Base-by-base conservation (phyloP, 805 yeast genomes). In the Kodamaea fukazawae region DNA sequence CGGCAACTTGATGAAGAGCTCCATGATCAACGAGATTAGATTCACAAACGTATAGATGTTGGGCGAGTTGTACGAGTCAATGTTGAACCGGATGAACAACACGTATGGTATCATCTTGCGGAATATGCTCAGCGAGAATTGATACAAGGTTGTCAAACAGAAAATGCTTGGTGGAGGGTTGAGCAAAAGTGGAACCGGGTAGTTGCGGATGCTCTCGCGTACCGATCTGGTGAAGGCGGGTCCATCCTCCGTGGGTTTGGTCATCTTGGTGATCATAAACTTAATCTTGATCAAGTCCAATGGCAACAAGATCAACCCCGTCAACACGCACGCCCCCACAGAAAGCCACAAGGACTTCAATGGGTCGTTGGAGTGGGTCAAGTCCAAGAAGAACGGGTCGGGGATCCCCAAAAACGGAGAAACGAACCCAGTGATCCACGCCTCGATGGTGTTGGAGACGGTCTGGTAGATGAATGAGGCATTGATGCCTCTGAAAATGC, bases 351-450 rank as follows among this genome's bases (percentile, higher is more conserved):
- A 65, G n/a, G 91, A 79, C 37, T 75, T 67, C 34, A 77, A 62
- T 1, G 95, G 88, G 45, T 83, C 88, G 3, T 89, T 78, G 8
- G 93, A 83, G 53, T 86, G 93, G 14, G 86, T 73, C 36, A 85
- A 73, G 47, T 87, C 96, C 49, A 88, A 81, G 57, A 88, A 83
- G 45, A 81, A 79, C 2, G 96, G 96, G 57, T 90, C 97, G 0
- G 96, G 96, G 22, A 88, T 78, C 13, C 85, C 83, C 38, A 86
- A 60, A 33, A 86, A 65, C 2, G 96, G 93, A 4, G 96, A 81
- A 6, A 89, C 57, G 46, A 90, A 78, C 3, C 96, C 96, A 0
- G 95, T 84, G 34, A 89, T 71, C 97, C 98, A 90, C 1, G 96
- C 87, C 54, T 86, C 91, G 33, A 89, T 65, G 0, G 96, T 84